Evolutionary conservation across 2,329 filamentous ascomycete genomes (phyloP).

Genomic region (Penicillium sp.): DNA sequence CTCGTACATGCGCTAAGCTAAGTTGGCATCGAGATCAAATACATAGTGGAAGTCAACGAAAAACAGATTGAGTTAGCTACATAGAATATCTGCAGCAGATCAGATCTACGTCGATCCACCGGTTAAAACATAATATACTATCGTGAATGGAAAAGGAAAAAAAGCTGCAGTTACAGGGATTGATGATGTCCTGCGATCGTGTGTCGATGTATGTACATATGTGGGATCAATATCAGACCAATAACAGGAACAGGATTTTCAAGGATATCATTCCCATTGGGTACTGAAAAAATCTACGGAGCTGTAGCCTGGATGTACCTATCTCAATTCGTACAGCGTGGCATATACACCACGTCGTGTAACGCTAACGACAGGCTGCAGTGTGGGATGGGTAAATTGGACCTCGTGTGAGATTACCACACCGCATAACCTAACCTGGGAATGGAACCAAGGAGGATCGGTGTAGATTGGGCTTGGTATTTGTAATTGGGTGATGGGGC

Average conservation of each 20-base stretch:
- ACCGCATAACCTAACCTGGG: slow-evolving; percentile 4
- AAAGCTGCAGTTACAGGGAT: neutral
- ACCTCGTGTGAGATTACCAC: slow-evolving; percentile 1
- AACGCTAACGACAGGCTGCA: slow-evolving; percentile 2
- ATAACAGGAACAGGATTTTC: neutral
- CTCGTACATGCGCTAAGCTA: no score
- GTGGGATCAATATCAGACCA: neutral
- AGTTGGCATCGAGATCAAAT: no score
- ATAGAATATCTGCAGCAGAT: no score
- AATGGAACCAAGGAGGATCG: neutral
- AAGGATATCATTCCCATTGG: neutral
- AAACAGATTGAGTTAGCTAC: no score
- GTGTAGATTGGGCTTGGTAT: slow-evolving; percentile 4
- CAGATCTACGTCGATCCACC: no score
- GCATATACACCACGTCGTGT: slow-evolving; percentile 10
- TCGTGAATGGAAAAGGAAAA: neutral
- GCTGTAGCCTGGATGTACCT: neutral
- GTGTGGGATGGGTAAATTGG: slow-evolving; percentile 1
- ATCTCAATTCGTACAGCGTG: slow-evolving; percentile 7
- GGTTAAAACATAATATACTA: neutral
- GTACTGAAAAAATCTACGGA: no score
- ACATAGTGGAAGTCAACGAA: no score
- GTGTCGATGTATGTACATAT: no score
- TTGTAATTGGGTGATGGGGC: neutral
- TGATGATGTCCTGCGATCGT: neutral